Evolutionary conservation across 2,329 filamentous ascomycete species (phyloP).

Genomic region (Monilinia laxa): DNA sequence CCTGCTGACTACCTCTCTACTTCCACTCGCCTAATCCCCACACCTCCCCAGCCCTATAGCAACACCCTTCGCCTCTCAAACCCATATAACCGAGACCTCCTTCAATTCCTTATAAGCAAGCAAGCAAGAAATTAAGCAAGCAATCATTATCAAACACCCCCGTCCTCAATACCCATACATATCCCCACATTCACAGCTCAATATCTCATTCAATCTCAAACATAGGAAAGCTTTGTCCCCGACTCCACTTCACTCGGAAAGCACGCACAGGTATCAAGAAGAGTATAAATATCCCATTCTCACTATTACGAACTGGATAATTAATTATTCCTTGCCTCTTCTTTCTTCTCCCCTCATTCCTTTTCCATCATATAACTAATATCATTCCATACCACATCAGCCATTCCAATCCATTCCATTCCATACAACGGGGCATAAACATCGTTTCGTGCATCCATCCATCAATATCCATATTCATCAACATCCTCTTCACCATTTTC

Average conservation of each 20-base stretch:
- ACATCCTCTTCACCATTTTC: background rate
- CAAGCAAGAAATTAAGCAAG: too few species aligned
- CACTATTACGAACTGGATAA: conserved; percentile 4
- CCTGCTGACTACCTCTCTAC: too few species aligned
- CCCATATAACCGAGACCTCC: too few species aligned
- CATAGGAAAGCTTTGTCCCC: too few species aligned
- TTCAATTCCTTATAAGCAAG: too few species aligned
- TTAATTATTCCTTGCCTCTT: background rate
- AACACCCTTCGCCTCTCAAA: too few species aligned
- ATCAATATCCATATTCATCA: background rate
- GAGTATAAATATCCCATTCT: conserved; percentile 10
- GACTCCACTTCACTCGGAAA: background rate
- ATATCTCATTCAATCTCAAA: too few species aligned
- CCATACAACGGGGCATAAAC: conserved; percentile 5
- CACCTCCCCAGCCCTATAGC: too few species aligned
- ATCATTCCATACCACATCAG: background rate
- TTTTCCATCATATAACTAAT: background rate
- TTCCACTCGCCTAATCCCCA: too few species aligned
- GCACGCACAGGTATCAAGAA: background rate
- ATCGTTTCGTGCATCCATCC: background rate
- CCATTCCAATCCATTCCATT: background rate
- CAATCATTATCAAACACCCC: too few species aligned
- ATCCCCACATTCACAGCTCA: too few species aligned
- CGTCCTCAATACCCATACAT: too few species aligned
- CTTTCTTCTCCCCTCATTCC: background rate